A percentile compares a stretch with the other conserved stretches of the same genome.
Evolutionary conservation across 257 asterid species (phyloP).

Genomic region (Jacaranda mimosifolia): DNA sequence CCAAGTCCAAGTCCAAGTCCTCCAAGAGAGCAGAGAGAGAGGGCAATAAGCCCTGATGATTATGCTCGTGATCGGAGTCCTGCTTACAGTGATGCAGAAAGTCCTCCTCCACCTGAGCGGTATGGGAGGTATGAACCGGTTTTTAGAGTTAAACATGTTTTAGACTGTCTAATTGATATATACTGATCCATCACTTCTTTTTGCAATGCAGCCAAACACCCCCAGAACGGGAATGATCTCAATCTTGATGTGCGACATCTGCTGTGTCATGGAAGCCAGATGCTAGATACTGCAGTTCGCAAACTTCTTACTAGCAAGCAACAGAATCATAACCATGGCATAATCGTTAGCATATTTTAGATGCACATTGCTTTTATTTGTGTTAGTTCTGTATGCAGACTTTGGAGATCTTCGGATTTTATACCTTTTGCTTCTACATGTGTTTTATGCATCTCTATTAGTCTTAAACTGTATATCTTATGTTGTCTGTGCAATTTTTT

Average conservation of each 20-base stretch:
- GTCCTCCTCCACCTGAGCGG: constrained; percentile 35
- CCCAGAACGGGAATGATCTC: constrained; percentile 47
- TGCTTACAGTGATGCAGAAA: constrained; percentile 55
- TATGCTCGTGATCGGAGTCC: constrained; percentile 54
- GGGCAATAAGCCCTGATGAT: constrained; percentile 48
- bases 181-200: constrained; percentile 1
- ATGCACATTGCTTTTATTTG: not conserved
- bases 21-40: constrained; percentile 53
- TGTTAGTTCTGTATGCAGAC: constrained; percentile 26
- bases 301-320: not conserved
- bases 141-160: not conserved
- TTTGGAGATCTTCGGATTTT: constrained; percentile 16
- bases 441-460: not conserved
- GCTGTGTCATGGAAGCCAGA: not conserved
- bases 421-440: not conserved
- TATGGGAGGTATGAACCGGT: not conserved
- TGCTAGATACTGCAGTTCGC: too few relatives aligned
- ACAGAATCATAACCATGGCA: constrained; percentile 7
- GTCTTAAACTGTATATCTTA: not conserved
- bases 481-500: not conserved
- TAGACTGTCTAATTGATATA: not conserved
- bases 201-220: constrained; percentile 65
- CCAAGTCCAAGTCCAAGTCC: constrained; percentile 49
- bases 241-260: constrained; percentile 35
- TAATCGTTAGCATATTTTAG: constrained; percentile 1